phyloP scores from a whole-genome alignment of 2,329 filamentous ascomycete species.

The Torrubiellomyces zombiae region DNA sequence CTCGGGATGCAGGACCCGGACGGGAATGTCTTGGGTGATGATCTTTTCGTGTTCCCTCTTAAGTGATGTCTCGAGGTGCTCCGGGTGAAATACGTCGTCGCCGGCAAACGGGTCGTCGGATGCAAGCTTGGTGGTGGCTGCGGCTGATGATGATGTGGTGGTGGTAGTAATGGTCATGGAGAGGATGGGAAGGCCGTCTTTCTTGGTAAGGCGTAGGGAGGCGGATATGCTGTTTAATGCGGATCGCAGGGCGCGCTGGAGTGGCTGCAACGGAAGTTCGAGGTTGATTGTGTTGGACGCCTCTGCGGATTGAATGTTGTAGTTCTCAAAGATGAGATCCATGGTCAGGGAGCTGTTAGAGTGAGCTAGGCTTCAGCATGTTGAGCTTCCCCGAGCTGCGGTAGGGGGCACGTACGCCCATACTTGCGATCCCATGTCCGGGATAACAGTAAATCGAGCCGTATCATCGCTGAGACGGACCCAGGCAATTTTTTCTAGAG shows the following conservation, averaged over 20 bases:
- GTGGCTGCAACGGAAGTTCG: slow-evolving; percentile 73
- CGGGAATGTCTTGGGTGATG: slow-evolving; percentile 91
- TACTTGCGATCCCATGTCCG: slow-evolving; percentile 86
- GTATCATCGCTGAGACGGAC: slow-evolving; percentile 74
- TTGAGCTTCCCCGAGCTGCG: too few species aligned
- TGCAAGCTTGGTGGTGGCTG: slow-evolving; percentile 11
- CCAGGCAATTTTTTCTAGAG: slow-evolving; percentile 74
- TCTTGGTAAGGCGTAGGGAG: slow-evolving; percentile 81
- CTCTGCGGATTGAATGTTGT: slow-evolving; percentile 73
- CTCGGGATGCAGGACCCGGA: slow-evolving; percentile 69
- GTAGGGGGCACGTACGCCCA: slow-evolving; percentile 55
- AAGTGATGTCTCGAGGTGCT: slow-evolving; percentile 38
- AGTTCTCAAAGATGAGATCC: slow-evolving; percentile 77
- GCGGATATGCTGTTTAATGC: slow-evolving; percentile 68
- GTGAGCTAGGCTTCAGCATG: slow-evolving; percentile 1
- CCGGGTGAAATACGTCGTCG: slow-evolving; percentile 26
- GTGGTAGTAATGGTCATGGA: slow-evolving; percentile 79
- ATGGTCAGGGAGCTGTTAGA: slow-evolving; percentile 36
- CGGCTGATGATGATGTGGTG: slow-evolving; percentile 22
- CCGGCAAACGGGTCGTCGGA: slow-evolving; percentile 21
- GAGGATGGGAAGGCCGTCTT: slow-evolving; percentile 70
- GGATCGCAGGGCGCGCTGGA: slow-evolving; percentile 84
- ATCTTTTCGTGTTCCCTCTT: slow-evolving; percentile 69
- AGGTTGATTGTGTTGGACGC: slow-evolving; percentile 83
- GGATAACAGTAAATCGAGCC: slow-evolving; percentile 88